Conservation (phyloP, 305 asterid species). For the Solanum chacoense region DNA sequence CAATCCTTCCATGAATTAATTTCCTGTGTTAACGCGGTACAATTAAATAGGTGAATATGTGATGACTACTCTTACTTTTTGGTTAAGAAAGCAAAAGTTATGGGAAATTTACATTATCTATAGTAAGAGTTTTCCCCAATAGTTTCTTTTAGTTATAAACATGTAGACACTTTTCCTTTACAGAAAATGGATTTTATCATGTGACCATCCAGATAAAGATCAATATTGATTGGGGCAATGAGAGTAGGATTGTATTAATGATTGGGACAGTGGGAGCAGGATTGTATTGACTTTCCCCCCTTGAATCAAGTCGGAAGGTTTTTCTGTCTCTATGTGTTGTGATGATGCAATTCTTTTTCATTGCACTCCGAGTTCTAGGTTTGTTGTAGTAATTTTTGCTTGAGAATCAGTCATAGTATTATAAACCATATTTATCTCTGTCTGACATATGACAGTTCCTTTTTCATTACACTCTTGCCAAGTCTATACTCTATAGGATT, state of each 20-base stretch:
- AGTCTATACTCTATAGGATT: not conserved
- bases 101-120: not conserved
- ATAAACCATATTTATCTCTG: not conserved
- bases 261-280: not conserved
- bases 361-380: not conserved
- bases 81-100: not conserved
- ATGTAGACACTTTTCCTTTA: not conserved
- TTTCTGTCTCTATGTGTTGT: not conserved
- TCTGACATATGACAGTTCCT: not conserved
- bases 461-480: not conserved
- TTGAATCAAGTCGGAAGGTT: not conserved
- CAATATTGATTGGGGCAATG: not conserved
- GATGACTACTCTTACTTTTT: not conserved
- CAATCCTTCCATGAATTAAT: not conserved
- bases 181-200: not conserved
- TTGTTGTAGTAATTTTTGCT: not conserved
- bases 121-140: not conserved
- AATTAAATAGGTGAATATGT: not conserved
- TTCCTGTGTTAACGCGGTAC: not conserved
- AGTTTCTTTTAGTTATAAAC: not conserved
- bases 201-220: not conserved
- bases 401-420: not conserved
- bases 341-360: not conserved
- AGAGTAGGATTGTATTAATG: not conserved
- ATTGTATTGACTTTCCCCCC: not conserved